These are phyloP conservation scores for Diplodia scrobiculata DNA, from an alignment of 2,329 filamentous ascomycete genomes.

Conservation along the genomic window DNA sequence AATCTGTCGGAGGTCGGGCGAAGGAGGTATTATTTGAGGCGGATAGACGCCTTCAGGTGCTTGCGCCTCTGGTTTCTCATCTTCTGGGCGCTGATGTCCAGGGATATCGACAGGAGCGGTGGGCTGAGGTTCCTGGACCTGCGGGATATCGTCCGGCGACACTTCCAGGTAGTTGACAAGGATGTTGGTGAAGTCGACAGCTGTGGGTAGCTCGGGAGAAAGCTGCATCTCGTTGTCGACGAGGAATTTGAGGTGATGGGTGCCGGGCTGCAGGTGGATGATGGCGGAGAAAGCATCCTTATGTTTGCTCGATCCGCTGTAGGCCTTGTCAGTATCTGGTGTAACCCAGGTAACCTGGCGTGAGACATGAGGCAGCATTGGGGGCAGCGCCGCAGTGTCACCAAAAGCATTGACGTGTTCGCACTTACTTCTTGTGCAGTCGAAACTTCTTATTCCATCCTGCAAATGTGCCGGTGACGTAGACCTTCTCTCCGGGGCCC, in stretches of 20 bases:
- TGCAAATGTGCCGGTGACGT: slow-evolving; percentile 95
- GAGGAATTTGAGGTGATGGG: slow-evolving; percentile 94
- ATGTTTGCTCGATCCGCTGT: slow-evolving; percentile 47
- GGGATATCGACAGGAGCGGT: slow-evolving; percentile 38
- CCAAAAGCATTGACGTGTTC: slow-evolving; percentile 2
- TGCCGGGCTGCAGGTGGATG: slow-evolving; percentile 84
- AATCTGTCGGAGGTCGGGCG: slow-evolving; percentile 36
- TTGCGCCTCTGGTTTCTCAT: slow-evolving; percentile 32
- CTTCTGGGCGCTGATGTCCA: slow-evolving; percentile 13
- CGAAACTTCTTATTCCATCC: slow-evolving; percentile 95
- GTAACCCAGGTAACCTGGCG: slow-evolving; percentile 7
- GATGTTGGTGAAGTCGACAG: slow-evolving; percentile 96
- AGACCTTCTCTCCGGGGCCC: slow-evolving; percentile 81
- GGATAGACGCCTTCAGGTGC: slow-evolving; percentile 43
- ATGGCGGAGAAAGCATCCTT: slow-evolving; percentile 70
- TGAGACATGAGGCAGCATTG: slow-evolving; percentile 11
- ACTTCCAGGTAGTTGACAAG: slow-evolving; percentile 98
- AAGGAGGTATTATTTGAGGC: slow-evolving; percentile 47
- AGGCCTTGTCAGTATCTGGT: slow-evolving; percentile 24
- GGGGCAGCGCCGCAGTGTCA: slow-evolving; percentile 6
- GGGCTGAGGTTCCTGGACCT: slow-evolving; percentile 31
- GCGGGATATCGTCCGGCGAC: slow-evolving; percentile 68
- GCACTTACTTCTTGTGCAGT: slow-evolving; percentile 77
- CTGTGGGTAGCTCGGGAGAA: slow-evolving; percentile 82
- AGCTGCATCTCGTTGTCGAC: slow-evolving; percentile 93